Evolutionary conservation across 352 stramenopile species (phyloP), one percentile per base, ranked within the genome.

Genomic region (Stephanocyclus meneghinianus): DNA sequence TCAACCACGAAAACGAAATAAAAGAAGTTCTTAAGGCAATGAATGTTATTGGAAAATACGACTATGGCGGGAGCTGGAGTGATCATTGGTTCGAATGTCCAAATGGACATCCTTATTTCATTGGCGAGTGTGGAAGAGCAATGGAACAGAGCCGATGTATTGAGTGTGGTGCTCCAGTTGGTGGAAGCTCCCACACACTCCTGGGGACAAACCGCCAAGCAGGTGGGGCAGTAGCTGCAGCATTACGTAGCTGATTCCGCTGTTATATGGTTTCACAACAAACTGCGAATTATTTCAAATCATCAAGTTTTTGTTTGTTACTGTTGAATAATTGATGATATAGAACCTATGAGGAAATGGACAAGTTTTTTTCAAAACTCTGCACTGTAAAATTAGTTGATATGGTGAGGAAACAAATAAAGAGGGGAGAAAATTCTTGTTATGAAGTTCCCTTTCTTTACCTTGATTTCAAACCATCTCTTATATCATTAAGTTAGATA

Each of bases 31-130:
- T 87, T 6, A 65, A 66, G 13, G 80, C 80, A 32, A 87, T 87
- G 80, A 65, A 83, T 71, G 51, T 71, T 10, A 53, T 74, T 40
- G 5, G 57, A 55, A 76, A 83, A 0, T 83, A 85, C 48, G 18
- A 85, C 44, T 85, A 81, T 53, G 85, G 82, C 11, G 81, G 79
- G 5, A 35, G 29, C 1, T 76, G 70, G 44, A 76, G 42, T 53
- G 60, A 53, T 47, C 85, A 91, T 63, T 91, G 93, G 93, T 96
- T 95, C 68, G 79, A 90, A 57, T 96, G 92, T 37, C 84, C 86
- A 0, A 95, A 95, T 76, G 92, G 92, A 2, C 93, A 96, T 74
- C 92, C 91, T 45, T 95, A 96, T 66, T 91, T 91, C 50, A 95
- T 96, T 60, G 91, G 90, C 9, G 91, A 96, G 55, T 96, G 93